A percentile compares a stretch with the other conserved stretches of the same genome.
Conservation (phyloP, 495 filamentous ascomycete genomes). For the Hypoxylon cercidicola region DNA sequence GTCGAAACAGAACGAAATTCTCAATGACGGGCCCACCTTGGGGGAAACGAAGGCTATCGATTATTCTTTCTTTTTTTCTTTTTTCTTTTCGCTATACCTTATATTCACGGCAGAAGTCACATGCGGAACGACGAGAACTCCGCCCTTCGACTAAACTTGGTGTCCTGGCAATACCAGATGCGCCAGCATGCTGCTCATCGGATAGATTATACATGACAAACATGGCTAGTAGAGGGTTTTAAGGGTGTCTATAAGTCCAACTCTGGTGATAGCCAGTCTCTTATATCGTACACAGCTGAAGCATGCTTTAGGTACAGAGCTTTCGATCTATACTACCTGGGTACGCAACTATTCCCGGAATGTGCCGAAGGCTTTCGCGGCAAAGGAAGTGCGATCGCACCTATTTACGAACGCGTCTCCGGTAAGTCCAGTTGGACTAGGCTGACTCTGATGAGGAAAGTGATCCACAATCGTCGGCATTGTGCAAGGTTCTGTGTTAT, state of each 20-base stretch:
- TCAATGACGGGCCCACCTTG: background rate
- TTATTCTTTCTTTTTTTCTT: background rate
- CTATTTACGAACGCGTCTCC: background rate
- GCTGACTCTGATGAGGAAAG: background rate
- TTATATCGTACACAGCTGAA: slow-evolving; percentile 1
- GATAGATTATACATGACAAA: background rate
- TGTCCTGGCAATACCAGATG: background rate
- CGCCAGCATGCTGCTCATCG: background rate
- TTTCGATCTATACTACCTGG: background rate
- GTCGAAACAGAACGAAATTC: too few relatives aligned
- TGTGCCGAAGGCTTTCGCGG: background rate
- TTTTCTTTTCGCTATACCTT: slow-evolving; percentile 1
- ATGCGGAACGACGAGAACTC: slow-evolving; percentile 2
- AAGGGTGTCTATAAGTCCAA: background rate
- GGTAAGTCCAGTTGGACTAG: slow-evolving; percentile 1
- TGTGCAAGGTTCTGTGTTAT: background rate
- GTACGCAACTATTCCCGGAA: background rate
- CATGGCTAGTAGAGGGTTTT: background rate
- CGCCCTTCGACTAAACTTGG: slow-evolving; percentile 1
- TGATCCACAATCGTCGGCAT: background rate
- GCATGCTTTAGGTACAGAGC: background rate
- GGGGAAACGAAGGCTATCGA: background rate
- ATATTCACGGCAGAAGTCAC: slow-evolving; percentile 3
- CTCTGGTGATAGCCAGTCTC: background rate
- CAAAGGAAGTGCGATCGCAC: background rate